These are phyloP conservation scores for Smallanthus sonchifolius DNA, from an alignment of 129 eudicot species.

Conservation along the genomic window DNA sequence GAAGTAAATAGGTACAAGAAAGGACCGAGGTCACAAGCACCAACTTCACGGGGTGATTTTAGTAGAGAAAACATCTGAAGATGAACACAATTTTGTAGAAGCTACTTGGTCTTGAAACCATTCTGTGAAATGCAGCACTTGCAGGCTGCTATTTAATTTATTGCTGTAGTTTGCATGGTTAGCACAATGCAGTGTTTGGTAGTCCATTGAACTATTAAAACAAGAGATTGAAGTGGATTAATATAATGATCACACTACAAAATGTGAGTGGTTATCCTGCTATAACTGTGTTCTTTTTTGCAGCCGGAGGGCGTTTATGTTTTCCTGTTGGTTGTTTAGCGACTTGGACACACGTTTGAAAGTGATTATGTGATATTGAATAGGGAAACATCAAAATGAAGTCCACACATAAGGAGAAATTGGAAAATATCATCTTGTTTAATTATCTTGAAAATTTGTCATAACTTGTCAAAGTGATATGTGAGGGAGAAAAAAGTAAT, in stretches of 20 bases:
- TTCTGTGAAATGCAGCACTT: conserved; percentile 14
- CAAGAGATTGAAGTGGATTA: not conserved
- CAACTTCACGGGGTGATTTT: conserved; percentile 27
- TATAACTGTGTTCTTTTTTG: not conserved
- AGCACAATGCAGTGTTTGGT: conserved; percentile 3
- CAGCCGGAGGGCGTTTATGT: not conserved
- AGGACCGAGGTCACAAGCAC: conserved; percentile 20
- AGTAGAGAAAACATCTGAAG: conserved; percentile 26
- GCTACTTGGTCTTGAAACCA: not conserved
- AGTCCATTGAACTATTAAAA: not conserved
- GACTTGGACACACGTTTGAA: no score
- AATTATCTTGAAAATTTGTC: no score
- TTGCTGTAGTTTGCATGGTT: conserved; percentile 6
- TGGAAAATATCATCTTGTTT: no score
- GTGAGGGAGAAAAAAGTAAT: no score
- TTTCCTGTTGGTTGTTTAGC: not conserved
- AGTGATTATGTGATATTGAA: no score
- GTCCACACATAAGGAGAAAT: no score
- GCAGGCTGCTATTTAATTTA: conserved; percentile 19
- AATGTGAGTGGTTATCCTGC: not conserved
- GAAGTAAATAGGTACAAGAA: conserved; percentile 53
- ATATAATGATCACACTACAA: not conserved
- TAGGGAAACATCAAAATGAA: no score
- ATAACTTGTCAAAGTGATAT: no score
- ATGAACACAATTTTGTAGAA: conserved; percentile 28